A percentile compares a stretch with the other conserved stretches of the same genome.
phyloP scores from a whole-genome alignment of 2,329 filamentous ascomycete species.

The Zelopaecilomyces penicillatus region DNA sequence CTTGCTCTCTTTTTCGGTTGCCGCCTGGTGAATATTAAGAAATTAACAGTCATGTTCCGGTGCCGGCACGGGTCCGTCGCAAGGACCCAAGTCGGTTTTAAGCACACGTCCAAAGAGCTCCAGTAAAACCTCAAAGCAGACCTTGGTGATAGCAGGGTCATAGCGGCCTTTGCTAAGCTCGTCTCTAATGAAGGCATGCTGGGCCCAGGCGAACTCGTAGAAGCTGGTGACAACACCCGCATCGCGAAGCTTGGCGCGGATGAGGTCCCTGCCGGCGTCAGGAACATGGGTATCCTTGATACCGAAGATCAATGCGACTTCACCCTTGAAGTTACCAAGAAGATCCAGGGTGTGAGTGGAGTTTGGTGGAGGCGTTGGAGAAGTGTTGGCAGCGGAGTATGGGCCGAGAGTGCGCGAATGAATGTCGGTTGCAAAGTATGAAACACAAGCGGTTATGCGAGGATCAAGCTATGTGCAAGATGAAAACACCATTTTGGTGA shows the following conservation, averaged over 20 bases:
- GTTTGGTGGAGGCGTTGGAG: conserved; percentile 24
- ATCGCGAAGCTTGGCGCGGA: conserved; percentile 72
- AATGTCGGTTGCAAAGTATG: conserved; percentile 90
- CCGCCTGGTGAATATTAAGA: neutral
- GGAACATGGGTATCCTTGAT: conserved; percentile 90
- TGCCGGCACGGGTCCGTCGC: conserved; percentile 50
- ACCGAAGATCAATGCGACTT: conserved; percentile 23
- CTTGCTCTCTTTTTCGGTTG: too few species aligned
- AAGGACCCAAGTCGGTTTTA: conserved; percentile 68
- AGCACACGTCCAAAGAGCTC: conserved; percentile 75
- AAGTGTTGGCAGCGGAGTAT: conserved; percentile 38
- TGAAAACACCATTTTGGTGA: too few species aligned
- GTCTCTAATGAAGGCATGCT: conserved; percentile 90
- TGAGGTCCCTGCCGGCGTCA: conserved; percentile 74
- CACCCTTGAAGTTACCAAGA: conserved; percentile 64
- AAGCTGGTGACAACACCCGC: conserved; percentile 68
- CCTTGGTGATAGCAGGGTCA: conserved; percentile 75
- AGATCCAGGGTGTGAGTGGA: conserved; percentile 45
- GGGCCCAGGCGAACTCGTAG: conserved; percentile 87
- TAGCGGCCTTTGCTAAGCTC: conserved; percentile 91
- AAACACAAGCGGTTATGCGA: conserved; percentile 66
- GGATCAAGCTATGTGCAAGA: conserved; percentile 50
- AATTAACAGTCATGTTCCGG: conserved; percentile 64
- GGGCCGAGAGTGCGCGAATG: conserved; percentile 71
- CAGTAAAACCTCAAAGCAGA: conserved; percentile 84